A percentile compares a stretch with the other conserved stretches of the same genome.
These are phyloP conservation scores for Gamarada debralockiae DNA, from an alignment of 495 filamentous ascomycete species.

Conservation along the genomic window DNA sequence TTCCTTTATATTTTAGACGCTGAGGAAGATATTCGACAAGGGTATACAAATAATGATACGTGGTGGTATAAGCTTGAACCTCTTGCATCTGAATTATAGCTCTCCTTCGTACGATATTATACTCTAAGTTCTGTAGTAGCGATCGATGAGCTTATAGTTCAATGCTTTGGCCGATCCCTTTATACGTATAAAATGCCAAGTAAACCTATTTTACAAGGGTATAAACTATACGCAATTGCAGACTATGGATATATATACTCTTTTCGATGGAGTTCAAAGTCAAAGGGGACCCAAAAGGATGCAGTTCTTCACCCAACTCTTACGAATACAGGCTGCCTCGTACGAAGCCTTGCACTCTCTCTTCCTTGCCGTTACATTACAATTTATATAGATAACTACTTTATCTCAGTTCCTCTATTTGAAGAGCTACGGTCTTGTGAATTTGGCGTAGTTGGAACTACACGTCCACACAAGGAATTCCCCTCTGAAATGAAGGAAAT, in stretches of 20 bases:
- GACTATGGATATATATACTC: conserved; percentile 11
- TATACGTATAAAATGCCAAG: conserved; percentile 22
- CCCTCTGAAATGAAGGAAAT: background rate
- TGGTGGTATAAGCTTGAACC: conserved; percentile 16
- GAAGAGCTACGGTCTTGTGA: background rate
- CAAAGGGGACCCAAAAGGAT: conserved; percentile 8
- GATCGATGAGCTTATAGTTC: too few species aligned
- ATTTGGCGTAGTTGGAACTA: conserved; percentile 6
- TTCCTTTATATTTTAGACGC: conserved; percentile 5
- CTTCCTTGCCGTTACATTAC: background rate
- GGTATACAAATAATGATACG: background rate
- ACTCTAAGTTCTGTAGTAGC: conserved; percentile 4
- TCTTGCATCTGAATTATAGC: conserved; percentile 6
- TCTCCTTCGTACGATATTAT: conserved; percentile 8
- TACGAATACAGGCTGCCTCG: conserved; percentile 8
- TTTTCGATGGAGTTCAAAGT: conserved; percentile 2
- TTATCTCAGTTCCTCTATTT: conserved; percentile 10
- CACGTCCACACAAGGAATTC: conserved; percentile 9
- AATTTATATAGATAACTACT: too few species aligned
- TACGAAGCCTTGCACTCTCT: conserved; percentile 1
- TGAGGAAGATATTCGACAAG: conserved; percentile 3
- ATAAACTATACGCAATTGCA: conserved; percentile 13
- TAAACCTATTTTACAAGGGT: conserved; percentile 16
- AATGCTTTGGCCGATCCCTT: background rate
- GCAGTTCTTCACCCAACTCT: background rate